phyloP scores from a whole-genome alignment of 192 early-diverging fungal genomes.

The Rhizophlyctis rosea region DNA sequence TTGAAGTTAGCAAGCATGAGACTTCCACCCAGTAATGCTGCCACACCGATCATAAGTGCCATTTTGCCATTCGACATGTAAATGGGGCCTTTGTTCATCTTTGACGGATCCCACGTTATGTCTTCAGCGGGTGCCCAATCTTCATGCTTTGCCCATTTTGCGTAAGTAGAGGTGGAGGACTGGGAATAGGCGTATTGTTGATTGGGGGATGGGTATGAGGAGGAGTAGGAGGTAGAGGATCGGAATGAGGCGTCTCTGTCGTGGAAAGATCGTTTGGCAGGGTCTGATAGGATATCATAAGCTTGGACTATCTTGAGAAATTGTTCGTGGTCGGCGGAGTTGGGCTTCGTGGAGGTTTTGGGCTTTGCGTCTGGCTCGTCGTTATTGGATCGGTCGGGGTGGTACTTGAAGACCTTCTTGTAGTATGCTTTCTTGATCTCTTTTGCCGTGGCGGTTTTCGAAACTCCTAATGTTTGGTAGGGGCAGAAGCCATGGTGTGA shows the following conservation, averaged over 20 bases:
- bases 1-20: no score
- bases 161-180: background rate
- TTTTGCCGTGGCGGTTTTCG: slow-evolving; percentile 57
- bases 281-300: slow-evolving; percentile 23
- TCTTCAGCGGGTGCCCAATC: slow-evolving; percentile 1
- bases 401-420: slow-evolving; percentile 59
- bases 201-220: background rate
- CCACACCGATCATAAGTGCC: slow-evolving; percentile 17
- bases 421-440: slow-evolving; percentile 90
- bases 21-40: no score
- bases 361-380: background rate
- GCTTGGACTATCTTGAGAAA: slow-evolving; percentile 21
- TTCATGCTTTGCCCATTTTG: background rate
- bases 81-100: slow-evolving; percentile 13
- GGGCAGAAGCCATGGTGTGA: no score
- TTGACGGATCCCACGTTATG: slow-evolving; percentile 1
- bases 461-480: slow-evolving; percentile 75
- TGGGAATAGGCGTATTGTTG: background rate
- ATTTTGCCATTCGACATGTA: slow-evolving; percentile 35
- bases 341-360: background rate
- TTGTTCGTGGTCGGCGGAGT: slow-evolving; percentile 5
- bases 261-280: slow-evolving; percentile 1
- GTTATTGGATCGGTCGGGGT: slow-evolving; percentile 63
- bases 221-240: background rate
- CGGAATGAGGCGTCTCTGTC: slow-evolving; percentile 1